Evolutionary conservation across 1,284 basidiomycete species (phyloP).

Genomic region (Tetrapyrgos nigripes): DNA sequence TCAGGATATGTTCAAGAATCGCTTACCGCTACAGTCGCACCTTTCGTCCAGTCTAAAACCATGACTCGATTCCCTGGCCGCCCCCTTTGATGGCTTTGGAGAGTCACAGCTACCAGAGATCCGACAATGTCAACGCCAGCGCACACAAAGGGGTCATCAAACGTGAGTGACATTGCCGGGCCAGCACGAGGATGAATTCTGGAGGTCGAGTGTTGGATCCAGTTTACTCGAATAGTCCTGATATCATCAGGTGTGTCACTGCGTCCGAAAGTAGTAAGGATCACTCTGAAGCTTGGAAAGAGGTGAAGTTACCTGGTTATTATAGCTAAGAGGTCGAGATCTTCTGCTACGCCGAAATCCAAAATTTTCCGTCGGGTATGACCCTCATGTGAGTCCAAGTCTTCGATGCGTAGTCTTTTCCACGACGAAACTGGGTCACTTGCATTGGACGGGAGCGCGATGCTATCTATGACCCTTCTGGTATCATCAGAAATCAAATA

Average conservation of each 20-base stretch:
- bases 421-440: neutral
- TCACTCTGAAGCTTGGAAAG: neutral
- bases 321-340: constrained; percentile 12
- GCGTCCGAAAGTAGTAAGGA: neutral
- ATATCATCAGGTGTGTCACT: neutral
- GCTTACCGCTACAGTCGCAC: constrained; percentile 9
- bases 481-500: constrained; percentile 7
- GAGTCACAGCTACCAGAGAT: constrained; percentile 6
- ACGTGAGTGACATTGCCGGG: constrained; percentile 5
- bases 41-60: constrained; percentile 11
- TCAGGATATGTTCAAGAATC: neutral
- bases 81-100: constrained; percentile 3
- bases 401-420: constrained; percentile 2
- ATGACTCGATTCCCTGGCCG: constrained; percentile 4
- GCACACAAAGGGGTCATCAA: neutral
- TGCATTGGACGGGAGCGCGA: constrained; percentile 3
- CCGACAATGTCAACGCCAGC: constrained; percentile 14
- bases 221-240: constrained; percentile 5
- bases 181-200: constrained; percentile 9
- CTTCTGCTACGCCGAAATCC: constrained; percentile 10
- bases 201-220: constrained; percentile 9
- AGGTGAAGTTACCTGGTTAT: constrained; percentile 9
- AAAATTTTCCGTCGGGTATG: neutral
- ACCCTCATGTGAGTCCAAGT: no score
- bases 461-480: neutral